Evolutionary conservation across 768 basidiomycete species (phyloP), one percentile per base, ranked within the genome.

Genomic region (Coprinellus aureogranulatus): DNA sequence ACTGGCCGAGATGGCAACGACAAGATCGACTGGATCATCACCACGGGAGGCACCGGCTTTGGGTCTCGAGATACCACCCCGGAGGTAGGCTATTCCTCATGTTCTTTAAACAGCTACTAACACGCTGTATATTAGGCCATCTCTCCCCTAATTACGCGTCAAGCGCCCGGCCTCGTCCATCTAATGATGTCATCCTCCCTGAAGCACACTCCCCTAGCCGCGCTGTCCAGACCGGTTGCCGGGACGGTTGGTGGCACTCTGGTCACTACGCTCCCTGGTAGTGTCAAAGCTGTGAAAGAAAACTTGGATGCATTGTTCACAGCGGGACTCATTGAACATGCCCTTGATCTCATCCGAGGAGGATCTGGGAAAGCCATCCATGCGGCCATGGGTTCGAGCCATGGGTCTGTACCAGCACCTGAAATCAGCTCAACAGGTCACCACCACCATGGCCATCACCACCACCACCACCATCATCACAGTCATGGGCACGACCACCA

Each of bases 1-100:
- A 75, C 71, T 39, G 65, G 70, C 2, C 67, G 46, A 4, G 20
- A 12, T 11, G 51, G 49, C n/a, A 45, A 74, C 4, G 75, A 73
- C 2, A 65, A 74, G n/a, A 70, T 88, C 14, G 86, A 92, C 67
- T 86, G 85, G 81, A 80, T 94, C 57, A 75, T 96, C 61, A 90
- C 90, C 5, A 90, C 89, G 0, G 93, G 93, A 18, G 93, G 93
- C 4, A 96, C 93, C 0, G 93, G 93, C 6, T 93, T 94, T 65
- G 89, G 92, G 1, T 75, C 81, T 28, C 75, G 89, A 61, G 93
- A 96, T 70, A 73, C 77, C 44, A 96, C 93, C 3, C 93, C 93
- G 39, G 92, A 96, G 81, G 92, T 90, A 46, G 50, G 63, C 53
- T 47, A 48, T 10, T 22, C 30, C 48, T 41, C 18, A 23, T 20